Base-by-base conservation (phyloP, 768 basidiomycete species). In the Tylopilus sp. region DNA sequence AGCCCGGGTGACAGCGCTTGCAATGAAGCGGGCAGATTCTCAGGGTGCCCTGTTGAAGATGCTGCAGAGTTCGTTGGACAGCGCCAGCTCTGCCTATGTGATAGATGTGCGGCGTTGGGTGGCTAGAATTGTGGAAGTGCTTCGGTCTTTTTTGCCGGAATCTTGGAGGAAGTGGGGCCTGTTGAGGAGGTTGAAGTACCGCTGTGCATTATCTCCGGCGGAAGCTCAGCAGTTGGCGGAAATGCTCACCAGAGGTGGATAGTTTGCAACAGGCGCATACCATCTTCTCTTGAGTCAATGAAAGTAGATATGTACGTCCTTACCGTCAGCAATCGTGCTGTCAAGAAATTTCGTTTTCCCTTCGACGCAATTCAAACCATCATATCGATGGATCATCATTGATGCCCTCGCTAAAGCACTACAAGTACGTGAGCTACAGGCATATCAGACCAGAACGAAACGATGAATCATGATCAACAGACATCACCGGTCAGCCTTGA, bases 31-130 rank as follows among this genome's bases (percentile, higher is more conserved):
- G 20, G 36, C n/a, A 15, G 41, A 44, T 38, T 57, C 56, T 4
- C 53, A 13, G 17, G 6, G 1, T 8, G 26, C 10, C 8, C 33
- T 56, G 0, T 44, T 25, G 3, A 20, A 20, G 0, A 36, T 50
- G 43, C 18, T 56, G 12, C 17, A 9, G 4, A 21, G 44, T 18
- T 17, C 31, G 6, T 33, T 33, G 7, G 7, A 10, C 31, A 10
- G 1, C 0, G 13, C 42, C 13, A 26, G 4, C 3, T 6, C 22
- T 3, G 8, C 54, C 12, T 55, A 55, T 2, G 17, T 39, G 44
- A 30, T 26, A 12, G 54, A 55, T 12, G 30, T 38, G n/a, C 13
- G 41, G 18, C 25, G 45, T 21, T 47, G 54, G 54, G 33, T 55
- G 18, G 4, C 3, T 13, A 15, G 10, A 17, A n/a, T 40, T 9